A percentile compares a stretch with the other conserved stretches of the same genome.
Conservation (phyloP, 768 basidiomycete species). For the Sarcomyxa edulis region DNA sequence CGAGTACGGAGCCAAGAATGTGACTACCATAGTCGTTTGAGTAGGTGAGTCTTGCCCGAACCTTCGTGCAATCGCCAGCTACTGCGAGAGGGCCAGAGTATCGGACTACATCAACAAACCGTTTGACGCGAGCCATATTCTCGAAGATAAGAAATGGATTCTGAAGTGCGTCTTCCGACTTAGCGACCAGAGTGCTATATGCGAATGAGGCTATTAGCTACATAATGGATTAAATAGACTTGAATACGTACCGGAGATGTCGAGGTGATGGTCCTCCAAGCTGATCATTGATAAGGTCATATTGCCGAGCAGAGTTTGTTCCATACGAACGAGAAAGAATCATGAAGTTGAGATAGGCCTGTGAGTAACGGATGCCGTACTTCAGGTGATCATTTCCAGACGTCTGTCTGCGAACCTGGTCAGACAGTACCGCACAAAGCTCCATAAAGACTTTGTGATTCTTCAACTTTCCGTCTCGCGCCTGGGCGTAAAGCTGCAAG, state of each 20-base stretch:
- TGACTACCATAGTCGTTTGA: conserved; percentile 21
- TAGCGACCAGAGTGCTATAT: conserved; percentile 14
- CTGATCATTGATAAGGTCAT: conserved; percentile 3
- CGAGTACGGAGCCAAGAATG: conserved; percentile 16
- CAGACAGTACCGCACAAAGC: too few relatives aligned
- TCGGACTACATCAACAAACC: conserved; percentile 11
- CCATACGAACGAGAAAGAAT: too few relatives aligned
- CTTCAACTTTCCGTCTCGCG: too few relatives aligned
- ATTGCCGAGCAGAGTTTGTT: too few relatives aligned
- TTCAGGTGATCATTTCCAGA: too few relatives aligned
- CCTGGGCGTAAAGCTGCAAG: too few relatives aligned
- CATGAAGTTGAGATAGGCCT: too few relatives aligned
- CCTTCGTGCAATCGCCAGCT: conserved; percentile 23
- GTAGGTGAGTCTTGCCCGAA: conserved; percentile 15
- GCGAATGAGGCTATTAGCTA: too few relatives aligned
- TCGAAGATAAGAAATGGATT: conserved; percentile 20
- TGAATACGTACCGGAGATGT: conserved; percentile 6
- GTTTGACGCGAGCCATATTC: conserved; percentile 20
- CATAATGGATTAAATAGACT: not conserved
- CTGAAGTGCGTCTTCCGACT: conserved; percentile 16
- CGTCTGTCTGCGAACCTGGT: too few relatives aligned
- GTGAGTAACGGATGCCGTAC: too few relatives aligned
- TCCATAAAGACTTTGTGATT: too few relatives aligned
- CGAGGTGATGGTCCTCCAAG: conserved; percentile 10
- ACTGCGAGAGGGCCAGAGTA: conserved; percentile 19